phyloP scores from a whole-genome alignment of 805 yeast species.

The Suhomyces canberraensis region DNA sequence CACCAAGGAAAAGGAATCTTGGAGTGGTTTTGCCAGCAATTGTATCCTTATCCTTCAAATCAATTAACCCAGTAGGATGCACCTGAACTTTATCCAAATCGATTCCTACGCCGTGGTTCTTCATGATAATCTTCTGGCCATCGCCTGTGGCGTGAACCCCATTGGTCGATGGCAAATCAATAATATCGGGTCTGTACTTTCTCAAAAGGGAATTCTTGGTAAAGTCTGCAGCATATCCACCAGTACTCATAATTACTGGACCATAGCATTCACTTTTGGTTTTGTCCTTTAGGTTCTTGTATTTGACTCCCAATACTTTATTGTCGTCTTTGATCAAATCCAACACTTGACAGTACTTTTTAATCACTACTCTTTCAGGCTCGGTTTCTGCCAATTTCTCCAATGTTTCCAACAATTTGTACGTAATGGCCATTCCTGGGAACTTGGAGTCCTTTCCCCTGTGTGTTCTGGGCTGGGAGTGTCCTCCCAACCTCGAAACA shows the following conservation, averaged over 20 bases:
- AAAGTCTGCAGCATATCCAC: constrained; percentile 67
- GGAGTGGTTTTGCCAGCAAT: constrained; percentile 37
- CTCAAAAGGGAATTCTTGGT: constrained; percentile 49
- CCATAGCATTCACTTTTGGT: constrained; percentile 39
- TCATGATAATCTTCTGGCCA: constrained; percentile 54
- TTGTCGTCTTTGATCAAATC: constrained; percentile 34
- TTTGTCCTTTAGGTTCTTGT: constrained; percentile 31
- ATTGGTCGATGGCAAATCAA: constrained; percentile 56
- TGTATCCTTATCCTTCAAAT: constrained; percentile 43
- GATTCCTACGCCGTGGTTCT: constrained; percentile 51
- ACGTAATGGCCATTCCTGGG: constrained; percentile 66
- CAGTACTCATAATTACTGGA: constrained; percentile 61
- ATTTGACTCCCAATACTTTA: constrained; percentile 26
- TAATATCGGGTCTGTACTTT: constrained; percentile 57
- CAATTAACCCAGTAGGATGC: constrained; percentile 65
- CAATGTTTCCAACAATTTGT: constrained; percentile 47
- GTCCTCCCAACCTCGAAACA: constrained; percentile 80
- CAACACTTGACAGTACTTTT: constrained; percentile 29
- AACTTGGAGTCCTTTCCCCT: constrained; percentile 66
- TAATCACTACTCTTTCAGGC: constrained; percentile 35
- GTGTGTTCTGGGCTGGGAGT: constrained; percentile 76
- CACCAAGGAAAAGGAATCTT: constrained; percentile 57
- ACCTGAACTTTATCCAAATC: constrained; percentile 67
- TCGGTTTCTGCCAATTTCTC: constrained; percentile 44
- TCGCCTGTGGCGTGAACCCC: constrained; percentile 63